Evolutionary conservation across 192 early-diverging fungal species (phyloP).

Genomic region (Umbelopsis sp.): DNA sequence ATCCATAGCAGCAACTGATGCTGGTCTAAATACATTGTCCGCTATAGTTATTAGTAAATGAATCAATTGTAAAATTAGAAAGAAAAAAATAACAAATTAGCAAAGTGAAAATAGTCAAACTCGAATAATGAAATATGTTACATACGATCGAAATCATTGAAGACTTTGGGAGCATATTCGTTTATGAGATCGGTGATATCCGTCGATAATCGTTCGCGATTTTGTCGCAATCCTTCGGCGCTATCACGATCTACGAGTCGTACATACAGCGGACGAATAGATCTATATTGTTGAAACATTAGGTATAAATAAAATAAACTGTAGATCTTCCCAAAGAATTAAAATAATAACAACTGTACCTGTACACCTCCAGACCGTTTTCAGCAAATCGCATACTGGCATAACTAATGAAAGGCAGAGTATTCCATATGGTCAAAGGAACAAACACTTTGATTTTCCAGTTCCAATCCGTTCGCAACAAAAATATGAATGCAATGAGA

Average conservation of each 20-base stretch:
- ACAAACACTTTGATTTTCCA: conserved; percentile 32
- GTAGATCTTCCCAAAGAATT: background rate
- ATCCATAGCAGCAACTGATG: conserved; percentile 3
- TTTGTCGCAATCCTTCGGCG: conserved; percentile 66
- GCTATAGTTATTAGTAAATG: background rate
- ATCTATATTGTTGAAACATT: conserved; percentile 49
- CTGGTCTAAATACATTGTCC: background rate
- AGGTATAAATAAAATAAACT: conserved; percentile 41
- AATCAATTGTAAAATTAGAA: background rate
- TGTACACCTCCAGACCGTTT: conserved; percentile 72
- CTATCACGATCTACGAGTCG: conserved; percentile 58
- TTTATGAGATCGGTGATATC: conserved; percentile 81
- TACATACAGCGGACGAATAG: conserved; percentile 83
- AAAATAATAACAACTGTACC: conserved; percentile 30
- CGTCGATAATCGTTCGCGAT: conserved; percentile 73
- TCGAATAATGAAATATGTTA: background rate
- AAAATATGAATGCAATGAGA: conserved; percentile 53
- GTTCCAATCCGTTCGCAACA: conserved; percentile 25
- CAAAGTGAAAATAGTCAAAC: background rate
- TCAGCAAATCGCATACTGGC: conserved; percentile 74
- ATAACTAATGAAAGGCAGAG: conserved; percentile 68
- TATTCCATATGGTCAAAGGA: conserved; percentile 36
- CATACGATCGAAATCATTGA: conserved; percentile 66
- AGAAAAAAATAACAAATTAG: background rate
- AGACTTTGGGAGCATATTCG: conserved; percentile 80